Conservation (phyloP, 257 asterid species). For the Avicennia marina region DNA sequence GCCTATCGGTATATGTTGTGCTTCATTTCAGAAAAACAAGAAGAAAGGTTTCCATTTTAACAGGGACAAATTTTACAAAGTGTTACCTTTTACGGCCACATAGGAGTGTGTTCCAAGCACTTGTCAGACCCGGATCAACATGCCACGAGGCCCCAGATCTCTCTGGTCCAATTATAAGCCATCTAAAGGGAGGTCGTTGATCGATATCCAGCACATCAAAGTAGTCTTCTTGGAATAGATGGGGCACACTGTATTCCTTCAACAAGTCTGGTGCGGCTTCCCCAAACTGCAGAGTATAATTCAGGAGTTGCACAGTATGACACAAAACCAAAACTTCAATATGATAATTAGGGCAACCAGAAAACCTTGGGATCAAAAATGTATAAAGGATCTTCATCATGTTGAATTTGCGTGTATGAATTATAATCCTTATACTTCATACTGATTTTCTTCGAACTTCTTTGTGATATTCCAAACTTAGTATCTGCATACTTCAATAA, state of each 20-base stretch:
- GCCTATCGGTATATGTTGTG: too few species aligned
- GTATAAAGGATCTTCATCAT: constrained; percentile 95
- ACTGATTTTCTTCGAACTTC: constrained; percentile 61
- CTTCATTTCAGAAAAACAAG: too few species aligned
- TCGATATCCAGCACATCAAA: constrained; percentile 78
- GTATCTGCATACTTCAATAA: constrained; percentile 57
- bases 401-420: constrained; percentile 77
- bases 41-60: not conserved
- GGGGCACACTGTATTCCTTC: constrained; percentile 76
- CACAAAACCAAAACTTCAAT: constrained; percentile 17
- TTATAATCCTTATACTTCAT: constrained; percentile 83
- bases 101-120: constrained; percentile 99
- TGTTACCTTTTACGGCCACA: constrained; percentile 89
- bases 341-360: constrained; percentile 16
- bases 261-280: constrained; percentile 78
- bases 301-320: constrained; percentile 14
- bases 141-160: constrained; percentile 99
- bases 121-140: constrained; percentile 97
- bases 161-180: constrained; percentile 97
- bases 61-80: constrained; percentile 8
- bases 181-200: constrained; percentile 87
- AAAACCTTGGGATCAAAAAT: constrained; percentile 86
- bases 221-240: constrained; percentile 85
- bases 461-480: constrained; percentile 75
- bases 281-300: constrained; percentile 59